Base-by-base conservation (phyloP, 1,284 basidiomycete species). In the Ustilago bromivora region DNA sequence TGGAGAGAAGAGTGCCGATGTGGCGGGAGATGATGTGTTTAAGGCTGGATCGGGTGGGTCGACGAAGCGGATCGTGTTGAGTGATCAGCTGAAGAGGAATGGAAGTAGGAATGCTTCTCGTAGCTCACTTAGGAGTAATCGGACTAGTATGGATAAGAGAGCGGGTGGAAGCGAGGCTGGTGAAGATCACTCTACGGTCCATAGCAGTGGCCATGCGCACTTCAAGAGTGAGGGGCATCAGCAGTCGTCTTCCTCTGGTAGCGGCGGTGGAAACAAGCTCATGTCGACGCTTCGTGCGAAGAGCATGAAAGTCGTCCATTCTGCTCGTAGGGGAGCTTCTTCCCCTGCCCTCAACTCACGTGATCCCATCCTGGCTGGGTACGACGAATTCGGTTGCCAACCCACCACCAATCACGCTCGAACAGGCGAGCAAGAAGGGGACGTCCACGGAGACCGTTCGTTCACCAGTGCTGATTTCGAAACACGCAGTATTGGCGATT, bases 391-490 rank as follows among this genome's bases (percentile, higher is more conserved):
- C 28, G 23, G 28, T 11, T 46, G 38, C 9, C 5, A 31, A 17
- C 7, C 56, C 4, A 15, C 28, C 17, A 31, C 11, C n/a, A 53
- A 11, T 2, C 35, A 60, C 2, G 35, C n/a, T 34, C 34, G 54
- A 6, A 19, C 34, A 13, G 52, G 41, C 6, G 41, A 7, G 4
- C 74, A 76, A 53, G 57, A 61, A 4, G 70, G 70, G 0, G 66
- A 73, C 32, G 36, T 64, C 8, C 31, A 53, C 2, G 66, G 28
- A 15, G 80, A 75, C 4, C 66, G 65, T 10, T 76, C 77, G 19
- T 81, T 80, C 51, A 70, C 71, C 32, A 79, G 79, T 51, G 71
- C 74, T 6, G 82, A 83, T 53, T 82, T 74, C 38, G 80, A 83
- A 60, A 81, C 80, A 40, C 62, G 73, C 35, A 81, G 77, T 34